A percentile compares a stretch with the other conserved stretches of the same genome.
Conservation (phyloP, 1,139 yeast genomes). For the Yamadazyma diddensiae region DNA sequence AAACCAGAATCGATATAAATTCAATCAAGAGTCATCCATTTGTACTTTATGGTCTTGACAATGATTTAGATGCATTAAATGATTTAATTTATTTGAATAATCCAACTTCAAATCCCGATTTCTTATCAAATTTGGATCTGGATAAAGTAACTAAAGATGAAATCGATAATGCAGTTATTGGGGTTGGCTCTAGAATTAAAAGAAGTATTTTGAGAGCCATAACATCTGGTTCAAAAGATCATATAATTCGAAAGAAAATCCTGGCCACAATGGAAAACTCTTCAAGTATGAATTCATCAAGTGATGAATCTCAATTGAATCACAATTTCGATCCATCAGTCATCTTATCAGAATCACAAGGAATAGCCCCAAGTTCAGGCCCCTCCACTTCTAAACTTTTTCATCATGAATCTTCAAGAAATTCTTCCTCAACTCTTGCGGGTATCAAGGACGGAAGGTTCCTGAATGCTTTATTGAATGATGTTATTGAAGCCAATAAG, state of each 20-base stretch:
- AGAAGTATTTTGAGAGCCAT: conserved; percentile 58
- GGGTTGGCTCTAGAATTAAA: conserved; percentile 66
- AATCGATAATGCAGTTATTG: conserved; percentile 69
- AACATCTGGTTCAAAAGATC: conserved; percentile 28
- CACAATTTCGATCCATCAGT: conserved; percentile 20
- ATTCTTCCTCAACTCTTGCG: conserved; percentile 28
- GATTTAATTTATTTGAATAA: conserved; percentile 38
- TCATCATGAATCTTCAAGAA: conserved; percentile 13
- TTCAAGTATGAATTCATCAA: conserved; percentile 24
- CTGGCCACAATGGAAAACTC: conserved; percentile 25
- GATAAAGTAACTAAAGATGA: conserved; percentile 16
- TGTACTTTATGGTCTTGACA: conserved; percentile 58
- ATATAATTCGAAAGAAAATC: conserved; percentile 24
- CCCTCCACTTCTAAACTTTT: conserved; percentile 9
- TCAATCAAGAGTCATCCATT: conserved; percentile 84
- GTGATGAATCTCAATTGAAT: conserved; percentile 36
- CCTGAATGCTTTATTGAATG: conserved; percentile 29
- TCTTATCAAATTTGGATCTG: conserved; percentile 8
- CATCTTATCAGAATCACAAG: conserved; percentile 35
- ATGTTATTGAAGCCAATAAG: conserved; percentile 31
- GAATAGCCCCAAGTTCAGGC: too few relatives aligned
- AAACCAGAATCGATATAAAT: conserved; percentile 61
- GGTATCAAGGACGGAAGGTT: conserved; percentile 32
- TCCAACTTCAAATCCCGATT: conserved; percentile 7
- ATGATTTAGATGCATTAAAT: conserved; percentile 35